Base-by-base conservation (phyloP, 2,329 filamentous ascomycete genomes). In the Xylaria sp. region DNA sequence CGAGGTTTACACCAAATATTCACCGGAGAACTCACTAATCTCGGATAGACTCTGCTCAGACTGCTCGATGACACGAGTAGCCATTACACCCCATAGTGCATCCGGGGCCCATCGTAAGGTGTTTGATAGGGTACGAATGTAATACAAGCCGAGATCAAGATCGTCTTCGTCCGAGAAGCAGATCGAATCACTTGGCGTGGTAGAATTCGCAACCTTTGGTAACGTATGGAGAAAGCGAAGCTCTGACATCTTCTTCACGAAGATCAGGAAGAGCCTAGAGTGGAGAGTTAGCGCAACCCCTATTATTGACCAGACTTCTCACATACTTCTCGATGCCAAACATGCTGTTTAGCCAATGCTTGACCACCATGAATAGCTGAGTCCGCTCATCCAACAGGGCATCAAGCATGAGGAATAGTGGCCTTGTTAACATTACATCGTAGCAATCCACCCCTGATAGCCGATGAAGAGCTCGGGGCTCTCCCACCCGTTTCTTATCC, bases 381-480 rank as follows among this genome's bases (percentile, higher is more conserved):
- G 86, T 88, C 18, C 83, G 81, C 61, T 91, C 86, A 60, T 92
- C 87, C 16, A 83, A 75, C 1, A 97, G 78, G 1, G 87, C 82
- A 73, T 97, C 93, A 30, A 97, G 78, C 63, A 95, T 81, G 9
- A 96, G 76, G 63, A 97, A 88, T 16, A 96, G 74, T 1, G 93
- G 93, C 54, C 91, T 84, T 4, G 88, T 88, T 47, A 97, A 79
- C 77, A 96, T 87, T 4, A 87, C 76, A 66, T 90, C 84, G 69
- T 87, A 90, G 64, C 87, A 79, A 34, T 84, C 83, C 69, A 79
- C 78, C 5, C 84, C 84, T 6, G 74, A 81, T 65, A 82, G 76
- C 30, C 81, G 77, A 7, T 69, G 68, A 3, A 70, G 72, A 44
- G 60, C 66, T 44, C 74, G 75, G 16, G 61, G 59, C 58, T 75